Base-by-base conservation (phyloP, 2,329 filamentous ascomycete species). In the Fusarium oxysporum region DNA sequence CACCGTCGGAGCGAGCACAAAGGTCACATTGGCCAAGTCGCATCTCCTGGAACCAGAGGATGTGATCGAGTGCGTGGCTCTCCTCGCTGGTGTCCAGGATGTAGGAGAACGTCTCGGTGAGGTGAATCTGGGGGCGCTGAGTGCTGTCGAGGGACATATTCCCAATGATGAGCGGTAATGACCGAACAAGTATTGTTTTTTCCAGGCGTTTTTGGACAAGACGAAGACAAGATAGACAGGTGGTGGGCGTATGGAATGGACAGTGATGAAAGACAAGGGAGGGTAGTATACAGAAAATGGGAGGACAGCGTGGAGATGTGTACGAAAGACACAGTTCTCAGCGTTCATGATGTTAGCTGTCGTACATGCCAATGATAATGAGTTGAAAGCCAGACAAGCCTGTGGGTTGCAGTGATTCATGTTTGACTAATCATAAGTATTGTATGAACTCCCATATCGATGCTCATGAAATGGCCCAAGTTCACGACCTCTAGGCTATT, bases 1-100 rank as follows among this genome's bases (percentile, higher is more conserved):
- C 47, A 97, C 95, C 0, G 94, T 98, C 6, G 96, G 96, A 6
- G 92, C 95, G 9, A 96, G 93, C 82, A 95, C 92, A 62, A 98
- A 98, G 86, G 92, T 95, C 78, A 98, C 96, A 5, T 86, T 97
- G 62, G 96, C 96, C 21, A 91, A 91, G 75, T 98, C 94, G 92
- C 95, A 98, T 82, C 85, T 98, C 16, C 87, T 97, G 13, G 95
- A 98, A 81, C 95, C 96, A 0, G 86, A 91, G 65, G 95, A 98
- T 81, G 95, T 98, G 62, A 92, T 98, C 75, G 92, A 93, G 73
- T 87, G 85, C 67, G 85, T 89, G 40, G 85, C 88, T 8, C 83
- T 92, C 30, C 83, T 92, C 28, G 86, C 86, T 1, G 87, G 85
- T 8, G 84, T 86, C 53, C 81, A 78, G n/a, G 78, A 81, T 11